phyloP scores from a whole-genome alignment of 192 early-diverging fungal genomes.

The Backusella sp. region DNA sequence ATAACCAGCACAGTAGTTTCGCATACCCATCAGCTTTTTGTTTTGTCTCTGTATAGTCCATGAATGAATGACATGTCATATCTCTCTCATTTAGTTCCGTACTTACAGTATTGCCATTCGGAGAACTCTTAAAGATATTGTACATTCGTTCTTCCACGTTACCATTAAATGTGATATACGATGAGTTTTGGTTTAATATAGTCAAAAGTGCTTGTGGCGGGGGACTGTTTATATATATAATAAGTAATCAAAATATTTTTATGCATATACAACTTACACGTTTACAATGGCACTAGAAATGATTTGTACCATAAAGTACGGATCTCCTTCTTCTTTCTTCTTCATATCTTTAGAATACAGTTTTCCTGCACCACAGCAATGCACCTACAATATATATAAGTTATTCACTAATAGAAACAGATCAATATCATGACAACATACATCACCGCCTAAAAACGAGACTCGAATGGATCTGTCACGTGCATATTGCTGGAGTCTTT shows the following conservation, averaged over 20 bases:
- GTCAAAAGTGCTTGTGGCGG: constrained; percentile 69
- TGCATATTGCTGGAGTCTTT: constrained; percentile 65
- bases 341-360: constrained; percentile 53
- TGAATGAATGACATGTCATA: no score
- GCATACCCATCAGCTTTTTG: constrained; percentile 30
- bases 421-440: constrained; percentile 37
- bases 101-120: constrained; percentile 53
- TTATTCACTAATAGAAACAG: no score
- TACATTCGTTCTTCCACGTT: constrained; percentile 71
- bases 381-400: constrained; percentile 40
- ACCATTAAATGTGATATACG: constrained; percentile 53
- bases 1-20: constrained; percentile 33
- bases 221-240: constrained; percentile 35
- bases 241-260: no score
- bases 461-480: constrained; percentile 57
- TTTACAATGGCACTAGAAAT: constrained; percentile 82
- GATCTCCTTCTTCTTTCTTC: constrained; percentile 55
- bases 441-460: constrained; percentile 83
- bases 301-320: constrained; percentile 76
- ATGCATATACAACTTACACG: constrained; percentile 36
- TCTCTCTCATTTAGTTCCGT: no score
- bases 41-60: constrained; percentile 8
- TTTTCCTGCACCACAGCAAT: constrained; percentile 64
- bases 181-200: constrained; percentile 60
- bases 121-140: constrained; percentile 63